Percentiles rank a stretch among this genome's conserved stretches.
Evolutionary conservation across 495 filamentous ascomycete species (phyloP).

Genomic region (Staphylotrichum tortipilum): DNA sequence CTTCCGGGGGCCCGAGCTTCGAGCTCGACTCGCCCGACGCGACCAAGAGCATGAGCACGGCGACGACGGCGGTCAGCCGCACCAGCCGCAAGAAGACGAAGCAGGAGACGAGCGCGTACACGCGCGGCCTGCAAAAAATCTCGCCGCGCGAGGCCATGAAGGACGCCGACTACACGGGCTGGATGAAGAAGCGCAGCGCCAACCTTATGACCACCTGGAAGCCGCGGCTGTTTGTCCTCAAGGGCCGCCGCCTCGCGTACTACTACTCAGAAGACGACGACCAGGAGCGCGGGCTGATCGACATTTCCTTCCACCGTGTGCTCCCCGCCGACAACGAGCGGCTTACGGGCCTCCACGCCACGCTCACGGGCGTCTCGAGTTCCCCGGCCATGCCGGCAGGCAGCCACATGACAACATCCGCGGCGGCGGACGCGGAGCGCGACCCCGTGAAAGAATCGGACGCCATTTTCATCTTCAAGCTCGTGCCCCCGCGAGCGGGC

Average conservation of each 20-base stretch:
- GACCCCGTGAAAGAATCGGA: conserved; percentile 41
- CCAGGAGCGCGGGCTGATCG: conserved; percentile 90
- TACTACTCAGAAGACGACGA: conserved; percentile 91
- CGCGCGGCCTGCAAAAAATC: conserved; percentile 74
- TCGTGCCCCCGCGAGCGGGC: conserved; percentile 83
- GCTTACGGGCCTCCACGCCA: conserved; percentile 81
- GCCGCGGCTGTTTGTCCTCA: conserved; percentile 82
- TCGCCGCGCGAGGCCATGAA: conserved; percentile 74
- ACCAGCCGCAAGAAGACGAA: conserved; percentile 57
- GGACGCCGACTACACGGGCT: conserved; percentile 87
- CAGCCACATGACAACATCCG: conserved; percentile 48
- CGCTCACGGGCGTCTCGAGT: conserved; percentile 75
- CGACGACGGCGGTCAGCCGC: conserved; percentile 33
- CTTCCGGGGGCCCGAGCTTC: conserved; percentile 70
- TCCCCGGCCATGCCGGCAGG: conserved; percentile 65
- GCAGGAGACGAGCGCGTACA: conserved; percentile 91
- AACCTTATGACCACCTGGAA: conserved; percentile 98
- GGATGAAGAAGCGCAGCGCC: conserved; percentile 99
- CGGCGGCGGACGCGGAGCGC: conserved; percentile 34
- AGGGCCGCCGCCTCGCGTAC: conserved; percentile 84
- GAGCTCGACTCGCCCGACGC: conserved; percentile 67
- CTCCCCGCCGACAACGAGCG: conserved; percentile 90
- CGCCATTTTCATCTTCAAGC: conserved; percentile 92
- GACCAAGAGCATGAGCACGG: conserved; percentile 45
- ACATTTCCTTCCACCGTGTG: conserved; percentile 93